Evolutionary conservation across 257 asterid genomes (phyloP).

Genomic region (Orobanche coerulescens): DNA sequence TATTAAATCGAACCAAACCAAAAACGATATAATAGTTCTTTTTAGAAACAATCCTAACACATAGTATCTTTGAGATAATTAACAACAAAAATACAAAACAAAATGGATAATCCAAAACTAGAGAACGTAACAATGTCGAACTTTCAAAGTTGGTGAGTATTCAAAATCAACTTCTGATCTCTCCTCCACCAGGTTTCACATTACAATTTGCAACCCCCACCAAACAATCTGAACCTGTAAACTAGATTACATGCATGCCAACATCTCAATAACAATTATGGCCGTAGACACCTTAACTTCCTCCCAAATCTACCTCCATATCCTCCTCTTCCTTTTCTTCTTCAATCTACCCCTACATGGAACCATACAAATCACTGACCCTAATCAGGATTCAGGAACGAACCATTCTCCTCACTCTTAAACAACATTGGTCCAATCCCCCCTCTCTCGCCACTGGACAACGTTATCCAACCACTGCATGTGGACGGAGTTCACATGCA

Average conservation of each 20-base stretch:
- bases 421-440: conserved; percentile 48
- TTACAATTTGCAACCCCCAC: too few relatives aligned
- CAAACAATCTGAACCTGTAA: background rate
- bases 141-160: too few relatives aligned
- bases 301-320: conserved; percentile 15
- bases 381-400: conserved; percentile 38
- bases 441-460: conserved; percentile 52
- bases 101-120: too few relatives aligned
- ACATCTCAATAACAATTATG: conserved; percentile 27
- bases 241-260: conserved; percentile 7
- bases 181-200: too few relatives aligned
- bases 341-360: conserved; percentile 36
- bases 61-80: too few relatives aligned
- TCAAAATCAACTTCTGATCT: too few relatives aligned
- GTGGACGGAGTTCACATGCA: conserved; percentile 73
- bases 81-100: too few relatives aligned
- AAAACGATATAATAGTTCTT: too few relatives aligned
- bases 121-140: too few relatives aligned
- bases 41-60: too few relatives aligned
- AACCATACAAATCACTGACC: conserved; percentile 29
- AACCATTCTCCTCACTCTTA: conserved; percentile 42
- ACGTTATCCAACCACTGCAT: conserved; percentile 52
- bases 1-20: too few relatives aligned
- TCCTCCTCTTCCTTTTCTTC: conserved; percentile 27
- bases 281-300: conserved; percentile 20